Percentiles rank a stretch among this genome's conserved stretches.
Evolutionary conservation across 306 rosid species (phyloP).

Genomic region (Hippophae rhamnoides): DNA sequence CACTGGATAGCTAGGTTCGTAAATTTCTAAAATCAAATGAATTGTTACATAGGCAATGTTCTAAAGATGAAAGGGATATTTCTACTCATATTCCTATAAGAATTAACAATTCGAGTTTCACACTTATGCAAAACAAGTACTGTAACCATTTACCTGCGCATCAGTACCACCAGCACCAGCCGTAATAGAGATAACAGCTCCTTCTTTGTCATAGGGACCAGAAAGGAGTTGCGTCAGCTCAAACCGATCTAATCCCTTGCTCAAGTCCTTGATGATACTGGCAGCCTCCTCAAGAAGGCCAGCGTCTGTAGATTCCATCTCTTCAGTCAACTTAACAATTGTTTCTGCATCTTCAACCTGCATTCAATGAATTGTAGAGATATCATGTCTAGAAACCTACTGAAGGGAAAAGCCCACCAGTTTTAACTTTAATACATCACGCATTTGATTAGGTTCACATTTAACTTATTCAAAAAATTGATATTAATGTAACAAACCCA

Average conservation of each 20-base stretch:
- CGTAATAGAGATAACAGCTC: constrained; percentile 69
- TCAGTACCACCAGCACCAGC: constrained; percentile 99
- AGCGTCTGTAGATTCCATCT: constrained; percentile 70
- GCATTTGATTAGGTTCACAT: background rate
- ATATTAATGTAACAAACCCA: background rate
- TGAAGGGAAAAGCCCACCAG: background rate
- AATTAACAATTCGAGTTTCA: constrained; percentile 6
- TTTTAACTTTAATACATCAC: background rate
- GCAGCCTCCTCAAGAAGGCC: constrained; percentile 87
- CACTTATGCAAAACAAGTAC: constrained; percentile 5
- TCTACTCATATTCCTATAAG: background rate
- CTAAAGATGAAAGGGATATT: background rate
- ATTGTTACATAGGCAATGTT: too few species aligned
- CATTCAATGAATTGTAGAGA: constrained; percentile 6
- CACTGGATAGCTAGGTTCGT: background rate
- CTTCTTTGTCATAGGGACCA: constrained; percentile 91
- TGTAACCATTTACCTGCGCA: constrained; percentile 69
- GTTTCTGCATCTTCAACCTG: constrained; percentile 96
- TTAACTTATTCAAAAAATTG: background rate
- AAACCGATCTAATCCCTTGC: constrained; percentile 68
- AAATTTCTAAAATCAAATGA: background rate
- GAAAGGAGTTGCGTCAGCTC: constrained; percentile 95
- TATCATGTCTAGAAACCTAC: background rate
- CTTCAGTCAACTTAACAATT: constrained; percentile 74
- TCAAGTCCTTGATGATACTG: constrained; percentile 58